Evolutionary conservation across 768 basidiomycete species (phyloP).

Genomic region (Collybia mongolica): DNA sequence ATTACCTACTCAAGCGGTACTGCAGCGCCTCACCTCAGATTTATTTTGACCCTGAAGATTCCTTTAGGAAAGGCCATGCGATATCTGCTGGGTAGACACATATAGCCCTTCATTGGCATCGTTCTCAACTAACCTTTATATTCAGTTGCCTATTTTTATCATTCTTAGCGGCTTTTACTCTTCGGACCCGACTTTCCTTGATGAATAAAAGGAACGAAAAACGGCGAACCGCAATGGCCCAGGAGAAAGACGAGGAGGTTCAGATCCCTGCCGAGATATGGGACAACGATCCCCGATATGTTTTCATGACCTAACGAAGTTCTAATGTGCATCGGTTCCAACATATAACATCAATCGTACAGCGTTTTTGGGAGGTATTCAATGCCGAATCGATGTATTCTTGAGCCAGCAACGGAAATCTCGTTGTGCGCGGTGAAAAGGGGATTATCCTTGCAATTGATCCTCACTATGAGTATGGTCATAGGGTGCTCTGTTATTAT

Average conservation of each 20-base stretch:
- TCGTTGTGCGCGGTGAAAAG: no score
- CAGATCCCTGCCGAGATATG: slow-evolving; percentile 33
- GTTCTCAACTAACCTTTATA: neutral
- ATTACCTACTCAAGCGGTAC: neutral
- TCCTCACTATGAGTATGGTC: no score
- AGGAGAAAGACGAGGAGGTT: slow-evolving; percentile 27
- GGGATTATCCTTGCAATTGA: no score
- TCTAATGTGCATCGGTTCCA: neutral
- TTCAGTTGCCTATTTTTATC: slow-evolving; percentile 43
- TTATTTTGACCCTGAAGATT: slow-evolving; percentile 51
- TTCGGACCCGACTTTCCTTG: slow-evolving; percentile 41
- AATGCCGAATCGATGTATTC: no score
- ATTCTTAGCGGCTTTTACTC: slow-evolving; percentile 37
- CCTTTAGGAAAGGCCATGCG: slow-evolving; percentile 52
- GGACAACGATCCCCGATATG: slow-evolving; percentile 52
- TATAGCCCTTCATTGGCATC: neutral
- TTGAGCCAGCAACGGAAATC: no score
- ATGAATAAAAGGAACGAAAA: slow-evolving; percentile 41
- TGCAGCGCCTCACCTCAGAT: slow-evolving; percentile 54
- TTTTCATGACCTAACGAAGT: slow-evolving; percentile 45
- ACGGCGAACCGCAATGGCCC: slow-evolving; percentile 14
- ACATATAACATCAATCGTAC: no score
- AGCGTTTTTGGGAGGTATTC: no score
- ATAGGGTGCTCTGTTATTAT: no score
- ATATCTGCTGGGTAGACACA: slow-evolving; percentile 48